These are phyloP conservation scores for Blastobotrys serpentis DNA, from an alignment of 1,139 yeast genomes.

Conservation along the genomic window DNA sequence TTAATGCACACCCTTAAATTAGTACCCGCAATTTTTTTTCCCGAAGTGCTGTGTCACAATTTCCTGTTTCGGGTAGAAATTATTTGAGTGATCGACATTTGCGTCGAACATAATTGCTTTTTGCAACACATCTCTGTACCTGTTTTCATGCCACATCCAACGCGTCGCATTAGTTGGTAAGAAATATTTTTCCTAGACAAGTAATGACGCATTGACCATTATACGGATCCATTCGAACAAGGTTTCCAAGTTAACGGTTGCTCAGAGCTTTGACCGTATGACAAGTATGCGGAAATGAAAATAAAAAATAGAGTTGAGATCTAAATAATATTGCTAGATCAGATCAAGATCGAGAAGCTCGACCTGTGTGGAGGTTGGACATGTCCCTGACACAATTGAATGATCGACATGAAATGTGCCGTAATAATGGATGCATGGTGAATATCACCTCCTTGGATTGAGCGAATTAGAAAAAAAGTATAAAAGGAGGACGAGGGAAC, in stretches of 20 bases:
- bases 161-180: background rate
- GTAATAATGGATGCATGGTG: background rate
- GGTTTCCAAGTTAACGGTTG: background rate
- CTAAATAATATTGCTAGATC: background rate
- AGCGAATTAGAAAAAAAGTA: background rate
- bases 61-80: background rate
- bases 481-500: background rate
- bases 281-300: too few species aligned
- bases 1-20: background rate
- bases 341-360: background rate
- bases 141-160: background rate
- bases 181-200: background rate
- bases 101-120: background rate
- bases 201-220: too few species aligned
- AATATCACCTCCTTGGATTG: background rate
- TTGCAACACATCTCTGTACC: background rate
- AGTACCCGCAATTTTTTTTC: background rate
- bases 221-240: background rate
- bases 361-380: background rate
- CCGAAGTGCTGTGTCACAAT: background rate
- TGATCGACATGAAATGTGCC: background rate
- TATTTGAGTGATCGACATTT: background rate
- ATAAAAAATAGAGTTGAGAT: too few species aligned
- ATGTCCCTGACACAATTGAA: conserved; percentile 3
- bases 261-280: too few species aligned